A percentile compares a stretch with the other conserved stretches of the same genome.
These are phyloP conservation scores for Pseudogymnoascus sp. DNA, from an alignment of 2,329 filamentous ascomycete genomes.

Conservation along the genomic window DNA sequence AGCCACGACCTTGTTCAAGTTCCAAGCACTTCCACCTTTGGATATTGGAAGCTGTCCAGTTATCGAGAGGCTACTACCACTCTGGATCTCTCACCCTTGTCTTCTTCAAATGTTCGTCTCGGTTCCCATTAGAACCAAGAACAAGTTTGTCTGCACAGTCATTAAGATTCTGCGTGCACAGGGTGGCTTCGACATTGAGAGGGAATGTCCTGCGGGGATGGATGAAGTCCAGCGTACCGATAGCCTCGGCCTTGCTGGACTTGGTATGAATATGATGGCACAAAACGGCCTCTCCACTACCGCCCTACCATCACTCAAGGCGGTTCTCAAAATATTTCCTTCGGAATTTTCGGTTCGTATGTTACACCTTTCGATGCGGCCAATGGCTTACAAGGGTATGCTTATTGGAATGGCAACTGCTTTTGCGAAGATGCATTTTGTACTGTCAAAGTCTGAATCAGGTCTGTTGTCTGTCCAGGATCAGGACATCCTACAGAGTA, in stretches of 20 bases:
- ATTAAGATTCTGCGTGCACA: conserved; percentile 34
- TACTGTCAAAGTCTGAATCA: not conserved
- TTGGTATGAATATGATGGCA: conserved; percentile 28
- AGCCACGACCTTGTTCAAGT: not conserved
- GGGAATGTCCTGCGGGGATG: conserved; percentile 32
- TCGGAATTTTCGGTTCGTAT: conserved; percentile 24
- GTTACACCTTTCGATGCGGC: conserved; percentile 22
- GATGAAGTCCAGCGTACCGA: conserved; percentile 29
- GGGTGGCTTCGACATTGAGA: conserved; percentile 32
- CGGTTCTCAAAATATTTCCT: conserved; percentile 20
- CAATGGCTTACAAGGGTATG: conserved; percentile 22
- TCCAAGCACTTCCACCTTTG: conserved; percentile 4
- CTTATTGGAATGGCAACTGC: conserved; percentile 30
- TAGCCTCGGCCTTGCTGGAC: conserved; percentile 27
- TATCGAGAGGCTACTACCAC: conserved; percentile 26
- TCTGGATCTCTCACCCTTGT: conserved; percentile 33
- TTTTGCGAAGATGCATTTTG: conserved; percentile 26
- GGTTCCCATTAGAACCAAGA: conserved; percentile 30
- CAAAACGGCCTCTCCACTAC: conserved; percentile 6
- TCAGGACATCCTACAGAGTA: conserved; percentile 14
- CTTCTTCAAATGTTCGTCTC: conserved; percentile 33
- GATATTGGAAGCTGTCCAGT: conserved; percentile 13
- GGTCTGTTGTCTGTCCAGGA: conserved; percentile 14
- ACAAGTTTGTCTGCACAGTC: conserved; percentile 28
- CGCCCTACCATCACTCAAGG: conserved; percentile 21